phyloP scores from a whole-genome alignment of 73 alveolate genomes.

The Paramecium tetraurelia region DNA sequence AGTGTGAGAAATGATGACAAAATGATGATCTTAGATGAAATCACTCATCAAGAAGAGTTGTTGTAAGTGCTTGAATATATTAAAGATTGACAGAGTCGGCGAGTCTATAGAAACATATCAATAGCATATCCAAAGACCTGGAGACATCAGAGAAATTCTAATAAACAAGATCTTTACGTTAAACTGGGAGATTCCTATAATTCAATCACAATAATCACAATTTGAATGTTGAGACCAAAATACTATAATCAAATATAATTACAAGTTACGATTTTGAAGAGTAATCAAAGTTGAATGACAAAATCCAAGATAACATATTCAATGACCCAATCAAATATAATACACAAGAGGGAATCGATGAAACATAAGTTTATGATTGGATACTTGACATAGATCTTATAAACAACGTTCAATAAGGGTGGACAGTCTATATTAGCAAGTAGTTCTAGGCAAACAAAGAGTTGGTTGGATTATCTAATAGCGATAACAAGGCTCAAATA shows the following conservation, averaged over 20 bases:
- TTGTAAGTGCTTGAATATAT: not conserved
- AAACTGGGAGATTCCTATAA: constrained; percentile 21
- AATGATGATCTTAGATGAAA: not conserved
- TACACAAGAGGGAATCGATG: constrained; percentile 15
- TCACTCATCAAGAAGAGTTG: not conserved
- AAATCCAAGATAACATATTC: not conserved
- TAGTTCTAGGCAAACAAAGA: not conserved
- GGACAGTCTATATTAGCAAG: constrained; percentile 34
- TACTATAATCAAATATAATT: not conserved
- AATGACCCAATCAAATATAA: constrained; percentile 27
- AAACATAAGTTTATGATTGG: constrained; percentile 60
- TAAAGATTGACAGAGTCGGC: not conserved
- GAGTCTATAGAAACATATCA: not conserved
- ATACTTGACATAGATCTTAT: constrained; percentile 58
- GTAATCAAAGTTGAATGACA: constrained; percentile 8
- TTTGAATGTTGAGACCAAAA: not conserved
- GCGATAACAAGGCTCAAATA: not conserved
- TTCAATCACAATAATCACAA: not conserved
- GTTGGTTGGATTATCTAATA: not conserved
- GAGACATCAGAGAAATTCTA: not conserved
- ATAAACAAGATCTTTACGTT: not conserved
- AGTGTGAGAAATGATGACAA: constrained; percentile 13
- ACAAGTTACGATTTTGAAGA: constrained; percentile 30
- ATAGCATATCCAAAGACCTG: not conserved
- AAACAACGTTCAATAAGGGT: constrained; percentile 22